These are phyloP conservation scores for Leucosporidium yakuticum DNA, from an alignment of 768 basidiomycete species.

Conservation along the genomic window DNA sequence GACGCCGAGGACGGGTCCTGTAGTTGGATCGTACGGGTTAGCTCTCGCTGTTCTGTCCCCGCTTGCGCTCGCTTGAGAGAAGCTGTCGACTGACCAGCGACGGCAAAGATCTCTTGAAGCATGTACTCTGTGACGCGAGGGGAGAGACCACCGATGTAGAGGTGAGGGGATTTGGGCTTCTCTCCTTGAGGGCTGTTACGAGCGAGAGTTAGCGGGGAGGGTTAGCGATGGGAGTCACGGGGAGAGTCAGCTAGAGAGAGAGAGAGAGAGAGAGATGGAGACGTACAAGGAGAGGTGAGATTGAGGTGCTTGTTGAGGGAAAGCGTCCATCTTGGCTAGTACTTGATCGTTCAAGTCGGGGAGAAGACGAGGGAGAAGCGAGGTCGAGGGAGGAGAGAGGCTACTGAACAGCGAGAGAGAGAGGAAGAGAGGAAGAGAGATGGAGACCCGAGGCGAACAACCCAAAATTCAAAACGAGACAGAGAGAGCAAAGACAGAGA, in stretches of 20 bases:
- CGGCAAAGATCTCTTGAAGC: slow-evolving; percentile 68
- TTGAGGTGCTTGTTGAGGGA: background rate
- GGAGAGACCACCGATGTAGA: slow-evolving; percentile 97
- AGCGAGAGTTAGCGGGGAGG: background rate
- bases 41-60: background rate
- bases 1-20: slow-evolving; percentile 90
- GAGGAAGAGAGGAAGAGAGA: background rate
- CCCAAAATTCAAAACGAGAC: background rate
- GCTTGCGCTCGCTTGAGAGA: background rate
- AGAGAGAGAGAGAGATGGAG: background rate
- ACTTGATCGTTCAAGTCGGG: too few relatives aligned
- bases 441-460: background rate
- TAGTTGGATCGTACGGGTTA: too few relatives aligned
- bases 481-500: slow-evolving; percentile 3
- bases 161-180: slow-evolving; percentile 62
- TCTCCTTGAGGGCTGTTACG: slow-evolving; percentile 11
- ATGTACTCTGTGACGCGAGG: slow-evolving; percentile 98
- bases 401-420: background rate
- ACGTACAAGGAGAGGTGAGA: too few relatives aligned
- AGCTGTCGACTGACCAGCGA: slow-evolving; percentile 40
- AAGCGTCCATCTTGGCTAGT: background rate
- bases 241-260: background rate
- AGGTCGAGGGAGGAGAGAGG: background rate
- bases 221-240: background rate
- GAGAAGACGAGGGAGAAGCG: background rate